These are phyloP conservation scores for Russula compacta DNA, from an alignment of 768 basidiomycete genomes.

Conservation along the genomic window DNA sequence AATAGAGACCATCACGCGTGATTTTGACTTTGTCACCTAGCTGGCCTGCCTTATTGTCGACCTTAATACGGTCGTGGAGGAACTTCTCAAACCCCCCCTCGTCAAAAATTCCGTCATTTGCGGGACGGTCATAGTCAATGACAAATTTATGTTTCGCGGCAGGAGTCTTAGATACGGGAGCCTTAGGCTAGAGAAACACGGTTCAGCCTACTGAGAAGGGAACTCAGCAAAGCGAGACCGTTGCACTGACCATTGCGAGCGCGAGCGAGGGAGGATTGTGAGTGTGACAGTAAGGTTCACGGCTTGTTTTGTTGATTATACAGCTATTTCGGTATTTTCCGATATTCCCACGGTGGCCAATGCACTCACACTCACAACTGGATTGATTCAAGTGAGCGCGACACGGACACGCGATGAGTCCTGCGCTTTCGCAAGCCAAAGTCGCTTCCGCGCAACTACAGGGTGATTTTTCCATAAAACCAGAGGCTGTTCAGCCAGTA, in stretches of 20 bases:
- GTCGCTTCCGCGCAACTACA: conserved; percentile 65
- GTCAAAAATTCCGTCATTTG: conserved; percentile 52
- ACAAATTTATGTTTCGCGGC: conserved; percentile 67
- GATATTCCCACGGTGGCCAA: background rate
- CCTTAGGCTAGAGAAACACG: conserved; percentile 47
- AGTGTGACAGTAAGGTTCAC: background rate
- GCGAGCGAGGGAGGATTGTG: conserved; percentile 28
- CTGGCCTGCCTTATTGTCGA: conserved; percentile 86
- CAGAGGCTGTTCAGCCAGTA: conserved; percentile 60
- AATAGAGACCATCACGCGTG: conserved; percentile 65
- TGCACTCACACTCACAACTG: background rate
- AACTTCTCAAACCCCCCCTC: conserved; percentile 73
- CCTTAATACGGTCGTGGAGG: conserved; percentile 89
- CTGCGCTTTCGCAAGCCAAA: conserved; percentile 51
- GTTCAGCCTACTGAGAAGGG: conserved; percentile 85
- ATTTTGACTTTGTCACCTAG: conserved; percentile 88
- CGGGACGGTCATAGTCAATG: conserved; percentile 82
- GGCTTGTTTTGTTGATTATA: conserved; percentile 35
- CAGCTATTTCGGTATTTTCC: conserved; percentile 29
- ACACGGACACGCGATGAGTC: conserved; percentile 31
- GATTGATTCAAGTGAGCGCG: background rate
- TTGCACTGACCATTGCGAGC: conserved; percentile 54
- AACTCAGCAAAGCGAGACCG: conserved; percentile 78
- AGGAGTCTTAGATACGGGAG: conserved; percentile 41
- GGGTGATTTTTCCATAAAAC: conserved; percentile 76